These are phyloP conservation scores for Goffeauzyma gilvescens DNA, from an alignment of 768 basidiomycete species.

Conservation along the genomic window DNA sequence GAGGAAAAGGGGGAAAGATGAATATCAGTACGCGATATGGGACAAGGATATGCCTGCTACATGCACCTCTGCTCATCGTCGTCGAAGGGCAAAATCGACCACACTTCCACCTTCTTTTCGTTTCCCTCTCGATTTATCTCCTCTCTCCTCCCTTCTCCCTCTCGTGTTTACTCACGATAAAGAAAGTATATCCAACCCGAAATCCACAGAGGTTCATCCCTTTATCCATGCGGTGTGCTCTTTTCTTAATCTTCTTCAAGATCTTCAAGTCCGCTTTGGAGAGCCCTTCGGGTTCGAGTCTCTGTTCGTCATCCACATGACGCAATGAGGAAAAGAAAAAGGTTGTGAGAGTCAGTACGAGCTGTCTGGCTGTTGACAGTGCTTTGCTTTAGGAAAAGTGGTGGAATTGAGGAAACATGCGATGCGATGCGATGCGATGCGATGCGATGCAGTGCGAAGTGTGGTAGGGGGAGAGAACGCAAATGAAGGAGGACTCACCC, in stretches of 20 bases:
- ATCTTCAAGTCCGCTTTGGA: constrained; percentile 56
- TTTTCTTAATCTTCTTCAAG: constrained; percentile 49
- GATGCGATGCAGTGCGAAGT: neutral
- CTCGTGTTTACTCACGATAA: constrained; percentile 44
- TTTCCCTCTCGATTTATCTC: too few species aligned
- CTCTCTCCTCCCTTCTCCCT: too few species aligned
- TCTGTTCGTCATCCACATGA: constrained; percentile 34
- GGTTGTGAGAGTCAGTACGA: neutral
- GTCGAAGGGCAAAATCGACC: too few species aligned
- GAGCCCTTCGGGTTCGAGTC: constrained; percentile 54
- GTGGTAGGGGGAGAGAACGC: neutral
- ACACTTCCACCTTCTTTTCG: too few species aligned
- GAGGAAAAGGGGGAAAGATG: neutral
- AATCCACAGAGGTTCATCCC: constrained; percentile 61
- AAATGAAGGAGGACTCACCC: constrained; percentile 38
- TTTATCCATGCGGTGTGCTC: constrained; percentile 75
- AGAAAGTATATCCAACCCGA: constrained; percentile 69
- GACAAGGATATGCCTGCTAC: too few species aligned
- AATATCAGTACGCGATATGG: too few species aligned
- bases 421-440: neutral
- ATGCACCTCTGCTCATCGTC: too few species aligned
- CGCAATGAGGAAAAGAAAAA: neutral
- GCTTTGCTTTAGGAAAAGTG: constrained; percentile 7
- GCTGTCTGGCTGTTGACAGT: neutral
- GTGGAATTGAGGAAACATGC: too few species aligned